Conservation (phyloP, 768 basidiomycete genomes). For the Naematelia aurantialba region DNA sequence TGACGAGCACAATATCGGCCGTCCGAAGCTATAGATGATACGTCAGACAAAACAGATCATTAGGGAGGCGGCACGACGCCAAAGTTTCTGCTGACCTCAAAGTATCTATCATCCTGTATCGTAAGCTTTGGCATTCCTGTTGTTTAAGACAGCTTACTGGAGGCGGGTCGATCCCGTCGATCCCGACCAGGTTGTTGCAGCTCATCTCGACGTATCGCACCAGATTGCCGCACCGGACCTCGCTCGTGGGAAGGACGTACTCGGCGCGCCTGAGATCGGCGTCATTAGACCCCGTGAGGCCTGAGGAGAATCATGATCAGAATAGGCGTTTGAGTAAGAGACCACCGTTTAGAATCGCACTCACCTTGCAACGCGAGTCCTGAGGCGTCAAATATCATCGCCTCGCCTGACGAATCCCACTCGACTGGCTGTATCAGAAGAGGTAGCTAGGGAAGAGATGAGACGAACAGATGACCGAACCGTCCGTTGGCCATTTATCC, state of each 20-base stretch:
- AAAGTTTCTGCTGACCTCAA: neutral
- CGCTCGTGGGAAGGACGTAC: slow-evolving; percentile 73
- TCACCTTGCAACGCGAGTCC: slow-evolving; percentile 73
- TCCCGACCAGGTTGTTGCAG: slow-evolving; percentile 87
- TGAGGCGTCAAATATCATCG: slow-evolving; percentile 77
- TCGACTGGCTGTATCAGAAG: slow-evolving; percentile 60
- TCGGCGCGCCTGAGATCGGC: slow-evolving; percentile 80
- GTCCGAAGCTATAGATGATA: slow-evolving; percentile 58
- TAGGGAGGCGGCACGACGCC: too few species aligned
- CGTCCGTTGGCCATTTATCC: slow-evolving; percentile 66
- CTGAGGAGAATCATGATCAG: slow-evolving; percentile 51
- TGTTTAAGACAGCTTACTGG: neutral
- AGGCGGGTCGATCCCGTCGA: slow-evolving; percentile 74
- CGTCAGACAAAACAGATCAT: too few species aligned
- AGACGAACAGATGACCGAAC: slow-evolving; percentile 65
- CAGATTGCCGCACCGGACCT: slow-evolving; percentile 58
- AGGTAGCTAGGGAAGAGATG: neutral
- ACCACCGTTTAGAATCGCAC: neutral
- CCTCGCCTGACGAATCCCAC: slow-evolving; percentile 91
- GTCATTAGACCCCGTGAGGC: slow-evolving; percentile 82
- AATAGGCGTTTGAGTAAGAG: too few species aligned
- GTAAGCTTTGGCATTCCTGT: slow-evolving; percentile 55
- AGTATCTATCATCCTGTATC: neutral
- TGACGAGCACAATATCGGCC: slow-evolving; percentile 91
- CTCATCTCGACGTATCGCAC: slow-evolving; percentile 38